Base-by-base conservation (phyloP, 306 rosid species). In the Prosopis cineraria region DNA sequence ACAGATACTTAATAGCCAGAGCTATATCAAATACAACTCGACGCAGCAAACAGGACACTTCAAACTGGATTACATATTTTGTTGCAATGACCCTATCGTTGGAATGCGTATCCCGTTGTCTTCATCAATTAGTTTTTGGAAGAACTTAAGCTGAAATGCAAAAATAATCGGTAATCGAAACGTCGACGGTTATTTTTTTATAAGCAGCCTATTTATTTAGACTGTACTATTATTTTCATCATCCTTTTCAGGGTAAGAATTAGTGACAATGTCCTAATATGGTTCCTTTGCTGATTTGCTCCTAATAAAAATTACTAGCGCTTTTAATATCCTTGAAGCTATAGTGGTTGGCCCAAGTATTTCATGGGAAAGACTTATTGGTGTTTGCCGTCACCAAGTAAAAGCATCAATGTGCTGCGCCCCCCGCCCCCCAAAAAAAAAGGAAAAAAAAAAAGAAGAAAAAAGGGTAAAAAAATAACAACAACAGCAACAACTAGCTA, bases 121-220 rank as follows among this genome's bases (percentile, higher is more conserved):
- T 39, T 72, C 45, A 41, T 52, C 45, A 53, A 29, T 83, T 60
- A 63, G 66, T 59, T 48, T 41, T 30, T 55, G 24, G 48, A 68
- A 41, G 70, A 45, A 36, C n/a, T 63, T 60, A 24, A 31, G 73
- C 16, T 48, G 39, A 58, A 75, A 58, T 68, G 56, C 14, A 10
- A 19, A 64, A 9, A 20, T 22, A 65, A 34, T 70, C 78, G 24
- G 56, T 12, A 55, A 69, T 81, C 27, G 75, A 45, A 44, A 34
- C 47, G 43, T 17, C 64, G n/a, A n/a, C n/a, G 20, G 55, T 62
- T 62, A 19, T 50, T 59, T 24, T 69, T 84, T 78, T 69, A 7
- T 22, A 29, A 27, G 64, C 11, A 41, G 20, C 2, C 69, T 29
- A n/a, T 45, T 71, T 56, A 17, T 30, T 20, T 72, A 8, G 36